Conservation (phyloP, 768 basidiomycete genomes). For the Tricholoma flavovirens region DNA sequence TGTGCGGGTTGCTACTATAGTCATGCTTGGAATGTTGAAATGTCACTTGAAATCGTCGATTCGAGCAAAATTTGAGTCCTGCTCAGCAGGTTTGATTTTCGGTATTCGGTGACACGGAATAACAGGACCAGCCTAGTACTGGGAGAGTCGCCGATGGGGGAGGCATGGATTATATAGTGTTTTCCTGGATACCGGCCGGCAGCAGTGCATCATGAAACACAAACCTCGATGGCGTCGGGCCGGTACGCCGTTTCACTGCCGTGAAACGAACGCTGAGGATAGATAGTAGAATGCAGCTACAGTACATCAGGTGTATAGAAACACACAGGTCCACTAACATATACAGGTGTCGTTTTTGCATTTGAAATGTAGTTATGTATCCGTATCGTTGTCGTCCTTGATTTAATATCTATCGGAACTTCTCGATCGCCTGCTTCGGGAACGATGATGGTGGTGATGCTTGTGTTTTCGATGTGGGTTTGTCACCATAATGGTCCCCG, state of each 20-base stretch:
- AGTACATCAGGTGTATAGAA: not conserved
- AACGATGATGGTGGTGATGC: slow-evolving; percentile 26
- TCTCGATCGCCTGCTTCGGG: slow-evolving; percentile 22
- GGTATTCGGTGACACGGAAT: slow-evolving; percentile 15
- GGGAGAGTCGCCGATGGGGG: slow-evolving; percentile 7
- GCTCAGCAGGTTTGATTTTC: slow-evolving; percentile 7
- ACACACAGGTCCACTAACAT: not conserved
- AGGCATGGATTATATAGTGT: slow-evolving; percentile 28
- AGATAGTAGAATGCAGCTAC: not conserved
- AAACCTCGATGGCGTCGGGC: not conserved
- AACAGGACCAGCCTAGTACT: slow-evolving; percentile 44
- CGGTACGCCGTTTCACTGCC: slow-evolving; percentile 1
- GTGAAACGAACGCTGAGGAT: not conserved
- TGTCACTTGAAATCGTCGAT: not conserved
- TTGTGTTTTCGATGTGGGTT: slow-evolving; percentile 24
- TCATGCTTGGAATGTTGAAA: slow-evolving; percentile 21
- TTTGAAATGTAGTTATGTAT: slow-evolving; percentile 2
- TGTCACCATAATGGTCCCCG: slow-evolving; percentile 27
- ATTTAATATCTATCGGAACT: slow-evolving; percentile 13
- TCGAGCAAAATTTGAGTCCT: not conserved
- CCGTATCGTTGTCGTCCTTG: not conserved
- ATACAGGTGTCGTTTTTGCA: not conserved
- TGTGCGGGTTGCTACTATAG: slow-evolving; percentile 33
- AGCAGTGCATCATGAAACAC: slow-evolving; percentile 9
- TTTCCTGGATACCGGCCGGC: slow-evolving; percentile 8